phyloP scores from a whole-genome alignment of 1,284 basidiomycete species.

The Wolfiporia cocos region DNA sequence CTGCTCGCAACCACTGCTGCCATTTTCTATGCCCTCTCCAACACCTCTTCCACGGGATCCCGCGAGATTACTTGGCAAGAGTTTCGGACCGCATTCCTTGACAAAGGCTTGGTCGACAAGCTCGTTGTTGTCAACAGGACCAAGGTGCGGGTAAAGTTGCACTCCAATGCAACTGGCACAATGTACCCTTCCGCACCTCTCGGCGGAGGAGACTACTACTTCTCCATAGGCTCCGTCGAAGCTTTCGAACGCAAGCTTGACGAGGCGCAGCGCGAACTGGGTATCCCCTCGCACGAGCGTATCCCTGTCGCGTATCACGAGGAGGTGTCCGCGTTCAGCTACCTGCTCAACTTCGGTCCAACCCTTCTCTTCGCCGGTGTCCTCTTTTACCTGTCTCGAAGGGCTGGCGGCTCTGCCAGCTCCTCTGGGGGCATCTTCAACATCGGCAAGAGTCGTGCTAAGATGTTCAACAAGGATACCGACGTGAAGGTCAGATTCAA shows the following conservation, averaged over 20 bases:
- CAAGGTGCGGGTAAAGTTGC: conserved; percentile 84
- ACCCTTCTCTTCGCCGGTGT: conserved; percentile 90
- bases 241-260: conserved; percentile 95
- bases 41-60: conserved; percentile 50
- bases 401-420: conserved; percentile 62
- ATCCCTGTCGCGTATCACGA: conserved; percentile 98
- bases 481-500: conserved; percentile 92
- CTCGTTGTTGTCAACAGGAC: conserved; percentile 91
- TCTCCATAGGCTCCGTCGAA: conserved; percentile 97
- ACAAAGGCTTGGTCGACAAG: conserved; percentile 95
- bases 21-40: conserved; percentile 66
- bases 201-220: conserved; percentile 73
- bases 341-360: conserved; percentile 89
- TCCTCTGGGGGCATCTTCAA: conserved; percentile 91
- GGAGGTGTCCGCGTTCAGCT: conserved; percentile 82
- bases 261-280: conserved; percentile 89
- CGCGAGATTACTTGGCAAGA: conserved; percentile 99
- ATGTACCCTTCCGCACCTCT: conserved; percentile 56
- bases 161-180: conserved; percentile 77
- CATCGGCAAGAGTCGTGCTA: conserved; percentile 94
- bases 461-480: conserved; percentile 96
- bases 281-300: conserved; percentile 87
- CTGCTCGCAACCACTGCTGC: conserved; percentile 54
- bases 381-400: conserved; percentile 85
- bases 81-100: conserved; percentile 92